Conservation (phyloP, 495 filamentous ascomycete species). For the Barbatosphaeria neglecta region DNA sequence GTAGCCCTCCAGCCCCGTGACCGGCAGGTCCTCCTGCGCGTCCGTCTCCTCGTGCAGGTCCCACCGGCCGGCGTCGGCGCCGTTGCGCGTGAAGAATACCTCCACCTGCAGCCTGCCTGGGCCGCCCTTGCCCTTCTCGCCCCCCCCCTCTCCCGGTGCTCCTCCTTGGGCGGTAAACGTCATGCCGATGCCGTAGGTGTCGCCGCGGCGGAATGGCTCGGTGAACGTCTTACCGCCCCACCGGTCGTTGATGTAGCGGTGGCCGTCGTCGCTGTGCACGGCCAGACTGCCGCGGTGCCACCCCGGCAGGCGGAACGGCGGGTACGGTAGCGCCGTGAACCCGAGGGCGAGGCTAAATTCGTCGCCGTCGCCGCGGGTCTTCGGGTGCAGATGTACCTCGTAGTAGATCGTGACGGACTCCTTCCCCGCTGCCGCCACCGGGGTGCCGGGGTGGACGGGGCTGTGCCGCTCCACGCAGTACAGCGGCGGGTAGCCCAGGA, state of each 20-base stretch:
- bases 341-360: constrained; percentile 64
- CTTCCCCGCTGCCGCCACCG: neutral
- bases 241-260: constrained; percentile 74
- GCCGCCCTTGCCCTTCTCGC: neutral
- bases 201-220: constrained; percentile 29
- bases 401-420: constrained; percentile 54
- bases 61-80: constrained; percentile 55
- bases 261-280: constrained; percentile 85
- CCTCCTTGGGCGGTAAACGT: no score
- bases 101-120: constrained; percentile 37
- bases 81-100: constrained; percentile 72
- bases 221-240: constrained; percentile 72
- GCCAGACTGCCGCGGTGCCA: constrained; percentile 83
- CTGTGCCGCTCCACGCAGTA: constrained; percentile 61
- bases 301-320: constrained; percentile 74
- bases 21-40: constrained; percentile 45
- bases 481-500: constrained; percentile 61
- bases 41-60: constrained; percentile 78
- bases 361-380: constrained; percentile 28
- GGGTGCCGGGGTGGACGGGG: constrained; percentile 50
- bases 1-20: constrained; percentile 66
- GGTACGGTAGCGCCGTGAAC: constrained; percentile 72
- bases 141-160: no score
- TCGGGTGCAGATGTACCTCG: constrained; percentile 49
- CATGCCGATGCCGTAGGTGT: constrained; percentile 54